Evolutionary conservation across 2,329 filamentous ascomycete genomes (phyloP).

Genomic region (Pseudogymnoascus sp.): DNA sequence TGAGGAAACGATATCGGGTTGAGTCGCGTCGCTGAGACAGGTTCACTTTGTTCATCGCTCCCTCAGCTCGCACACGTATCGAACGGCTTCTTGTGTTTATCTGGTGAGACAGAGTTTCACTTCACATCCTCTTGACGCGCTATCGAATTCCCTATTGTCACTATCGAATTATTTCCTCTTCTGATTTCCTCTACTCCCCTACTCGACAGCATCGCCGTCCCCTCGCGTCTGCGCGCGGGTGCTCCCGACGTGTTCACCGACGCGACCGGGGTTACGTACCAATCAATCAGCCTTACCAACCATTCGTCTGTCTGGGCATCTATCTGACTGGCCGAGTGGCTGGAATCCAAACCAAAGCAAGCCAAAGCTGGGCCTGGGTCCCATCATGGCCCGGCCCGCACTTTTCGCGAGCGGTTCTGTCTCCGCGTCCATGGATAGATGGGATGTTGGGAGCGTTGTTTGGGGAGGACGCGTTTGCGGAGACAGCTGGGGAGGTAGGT

Average conservation of each 20-base stretch:
- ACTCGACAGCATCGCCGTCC: too few relatives aligned
- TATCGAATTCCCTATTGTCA: not conserved
- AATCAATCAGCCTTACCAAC: too few relatives aligned
- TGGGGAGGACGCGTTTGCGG: not conserved
- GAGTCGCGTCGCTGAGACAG: not conserved
- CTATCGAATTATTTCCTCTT: not conserved
- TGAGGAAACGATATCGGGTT: not conserved
- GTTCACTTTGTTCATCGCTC: not conserved
- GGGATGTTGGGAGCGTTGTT: not conserved
- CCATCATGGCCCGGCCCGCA: not conserved
- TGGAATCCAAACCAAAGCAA: not conserved
- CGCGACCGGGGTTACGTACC: not conserved
- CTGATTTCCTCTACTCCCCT: too few relatives aligned
- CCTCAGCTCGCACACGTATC: not conserved
- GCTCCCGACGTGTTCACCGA: not conserved
- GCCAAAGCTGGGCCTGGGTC: not conserved
- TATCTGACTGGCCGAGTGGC: not conserved
- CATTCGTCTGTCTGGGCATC: too few relatives aligned
- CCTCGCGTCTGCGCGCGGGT: not conserved
- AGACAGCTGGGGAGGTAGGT: not conserved
- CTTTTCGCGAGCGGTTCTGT: not conserved
- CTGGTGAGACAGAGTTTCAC: not conserved
- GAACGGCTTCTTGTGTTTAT: not conserved
- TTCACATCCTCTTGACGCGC: not conserved
- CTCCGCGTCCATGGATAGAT: too few relatives aligned